Conservation (phyloP, 257 asterid species). For the Oldenlandia corymbosa region DNA sequence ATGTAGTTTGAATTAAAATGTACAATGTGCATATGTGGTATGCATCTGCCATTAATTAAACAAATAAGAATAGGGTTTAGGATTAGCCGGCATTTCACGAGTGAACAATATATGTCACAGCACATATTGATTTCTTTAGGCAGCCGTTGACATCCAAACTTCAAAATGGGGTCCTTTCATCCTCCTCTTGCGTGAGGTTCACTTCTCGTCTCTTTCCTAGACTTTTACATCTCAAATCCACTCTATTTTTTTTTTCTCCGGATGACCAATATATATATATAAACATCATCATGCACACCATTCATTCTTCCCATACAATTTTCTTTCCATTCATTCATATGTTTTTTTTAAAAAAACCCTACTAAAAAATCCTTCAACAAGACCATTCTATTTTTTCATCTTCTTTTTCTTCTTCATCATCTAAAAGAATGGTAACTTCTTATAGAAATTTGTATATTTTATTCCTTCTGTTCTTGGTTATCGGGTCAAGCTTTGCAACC, state of each 20-base stretch:
- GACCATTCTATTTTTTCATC: slow-evolving; percentile 15
- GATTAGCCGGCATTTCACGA: slow-evolving; percentile 11
- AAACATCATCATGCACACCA: too few species aligned
- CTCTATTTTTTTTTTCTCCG: too few species aligned
- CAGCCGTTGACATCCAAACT: slow-evolving; percentile 20
- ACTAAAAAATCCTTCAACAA: not conserved
- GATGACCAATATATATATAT: too few species aligned
- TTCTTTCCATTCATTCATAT: too few species aligned
- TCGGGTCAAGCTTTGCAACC: slow-evolving; percentile 1
- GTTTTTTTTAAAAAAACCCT: slow-evolving; percentile 1
- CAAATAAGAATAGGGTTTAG: too few species aligned
- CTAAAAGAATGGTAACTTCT: not conserved
- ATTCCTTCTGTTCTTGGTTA: slow-evolving; percentile 14
- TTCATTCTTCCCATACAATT: too few species aligned
- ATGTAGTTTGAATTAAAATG: too few species aligned
- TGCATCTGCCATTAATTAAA: not conserved
- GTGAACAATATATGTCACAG: not conserved
- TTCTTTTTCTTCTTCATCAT: slow-evolving; percentile 10
- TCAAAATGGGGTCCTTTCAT: not conserved
- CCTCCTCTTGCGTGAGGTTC: slow-evolving; percentile 24
- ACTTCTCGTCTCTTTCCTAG: slow-evolving; percentile 15
- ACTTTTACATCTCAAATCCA: slow-evolving; percentile 14
- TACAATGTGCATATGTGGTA: too few species aligned
- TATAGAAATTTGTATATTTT: not conserved
- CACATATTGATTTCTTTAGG: not conserved